Evolutionary conservation across 2,329 filamentous ascomycete genomes (phyloP).

Genomic region (Mycosphaerella arachidis): DNA sequence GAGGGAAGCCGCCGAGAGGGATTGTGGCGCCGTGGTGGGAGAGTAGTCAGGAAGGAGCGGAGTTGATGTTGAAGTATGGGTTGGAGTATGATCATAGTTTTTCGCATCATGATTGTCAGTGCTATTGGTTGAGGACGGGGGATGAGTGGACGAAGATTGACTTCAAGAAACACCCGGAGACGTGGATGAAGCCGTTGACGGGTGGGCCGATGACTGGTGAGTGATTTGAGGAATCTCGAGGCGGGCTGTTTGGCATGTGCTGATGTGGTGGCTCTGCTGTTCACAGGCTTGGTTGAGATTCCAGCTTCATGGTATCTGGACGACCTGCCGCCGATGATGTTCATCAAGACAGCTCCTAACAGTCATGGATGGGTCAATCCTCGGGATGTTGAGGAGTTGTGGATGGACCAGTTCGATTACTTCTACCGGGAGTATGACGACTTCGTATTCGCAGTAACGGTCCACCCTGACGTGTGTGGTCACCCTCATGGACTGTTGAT

Average conservation of each 20-base stretch:
- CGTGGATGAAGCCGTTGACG: slow-evolving; percentile 61
- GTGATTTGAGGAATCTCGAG: slow-evolving; percentile 43
- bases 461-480: slow-evolving; percentile 69
- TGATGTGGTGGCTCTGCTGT: background rate
- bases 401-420: slow-evolving; percentile 66
- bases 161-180: slow-evolving; percentile 56
- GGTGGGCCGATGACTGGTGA: slow-evolving; percentile 58
- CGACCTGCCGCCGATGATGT: slow-evolving; percentile 63
- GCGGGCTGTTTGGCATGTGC: background rate
- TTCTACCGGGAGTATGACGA: slow-evolving; percentile 74
- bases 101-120: slow-evolving; percentile 61
- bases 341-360: slow-evolving; percentile 62
- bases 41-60: slow-evolving; percentile 60
- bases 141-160: slow-evolving; percentile 66
- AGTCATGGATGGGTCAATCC: slow-evolving; percentile 57
- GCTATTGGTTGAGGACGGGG: slow-evolving; percentile 60
- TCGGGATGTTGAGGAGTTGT: slow-evolving; percentile 60
- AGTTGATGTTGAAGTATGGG: slow-evolving; percentile 60
- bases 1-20: slow-evolving; percentile 66
- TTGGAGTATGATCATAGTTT: slow-evolving; percentile 68
- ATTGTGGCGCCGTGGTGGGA: slow-evolving; percentile 75
- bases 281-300: slow-evolving; percentile 55
- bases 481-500: slow-evolving; percentile 68
- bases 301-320: slow-evolving; percentile 61
- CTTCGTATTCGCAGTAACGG: slow-evolving; percentile 72